Evolutionary conservation across 75 land plant genomes (phyloP).

Genomic region (Cryptomeria japonica): DNA sequence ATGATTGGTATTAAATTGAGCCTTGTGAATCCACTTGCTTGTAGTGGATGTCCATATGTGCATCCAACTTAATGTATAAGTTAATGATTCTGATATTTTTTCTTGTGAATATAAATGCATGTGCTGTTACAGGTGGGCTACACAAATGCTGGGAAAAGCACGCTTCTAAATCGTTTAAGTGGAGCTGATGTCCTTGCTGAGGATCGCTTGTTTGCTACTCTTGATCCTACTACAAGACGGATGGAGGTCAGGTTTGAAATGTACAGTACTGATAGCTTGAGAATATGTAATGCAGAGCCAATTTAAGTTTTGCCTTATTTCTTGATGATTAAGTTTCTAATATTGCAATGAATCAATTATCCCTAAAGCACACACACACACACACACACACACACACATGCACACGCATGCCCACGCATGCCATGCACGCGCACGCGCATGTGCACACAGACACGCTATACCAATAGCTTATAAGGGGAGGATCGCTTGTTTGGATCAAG

Average conservation of each 20-base stretch:
- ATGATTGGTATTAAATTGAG: not conserved
- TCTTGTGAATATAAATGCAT: not conserved
- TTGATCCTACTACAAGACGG: slow-evolving; percentile 95
- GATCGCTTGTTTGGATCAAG: no score
- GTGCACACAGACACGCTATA: no score
- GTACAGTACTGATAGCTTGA: not conserved
- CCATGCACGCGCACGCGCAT: no score
- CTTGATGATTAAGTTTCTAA: no score
- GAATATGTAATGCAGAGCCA: no score
- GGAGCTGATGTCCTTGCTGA: slow-evolving; percentile 90
- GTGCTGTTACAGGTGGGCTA: slow-evolving; percentile 73
- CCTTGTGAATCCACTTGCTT: not conserved
- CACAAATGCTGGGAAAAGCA: slow-evolving; percentile 97
- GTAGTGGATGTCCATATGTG: not conserved
- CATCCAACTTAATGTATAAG: not conserved
- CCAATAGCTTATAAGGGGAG: no score
- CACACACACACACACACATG: no score
- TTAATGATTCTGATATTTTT: not conserved
- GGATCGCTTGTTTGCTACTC: slow-evolving; percentile 88
- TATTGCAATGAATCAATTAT: no score
- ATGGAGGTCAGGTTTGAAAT: slow-evolving; percentile 61
- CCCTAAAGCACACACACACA: no score
- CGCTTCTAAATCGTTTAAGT: slow-evolving; percentile 81
- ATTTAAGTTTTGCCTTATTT: no score
- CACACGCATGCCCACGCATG: no score